phyloP scores from a whole-genome alignment of 805 yeast genomes.

The Candida ascalaphidarum region DNA sequence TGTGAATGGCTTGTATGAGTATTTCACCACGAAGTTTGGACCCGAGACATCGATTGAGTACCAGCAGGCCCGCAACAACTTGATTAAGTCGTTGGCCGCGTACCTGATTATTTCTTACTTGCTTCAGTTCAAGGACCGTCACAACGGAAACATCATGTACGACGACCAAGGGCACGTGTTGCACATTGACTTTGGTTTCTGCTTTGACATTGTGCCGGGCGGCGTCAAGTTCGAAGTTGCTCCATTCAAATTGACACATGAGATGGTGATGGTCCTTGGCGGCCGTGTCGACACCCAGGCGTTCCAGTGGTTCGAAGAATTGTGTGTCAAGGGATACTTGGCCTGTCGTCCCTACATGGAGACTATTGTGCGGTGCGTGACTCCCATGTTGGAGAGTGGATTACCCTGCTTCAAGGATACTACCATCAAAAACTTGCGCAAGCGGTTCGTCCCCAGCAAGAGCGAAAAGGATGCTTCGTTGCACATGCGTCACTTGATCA shows the following conservation, averaged over 20 bases:
- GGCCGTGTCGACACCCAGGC: conserved; percentile 81
- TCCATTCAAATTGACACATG: conserved; percentile 92
- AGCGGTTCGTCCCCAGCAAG: conserved; percentile 74
- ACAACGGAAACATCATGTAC: conserved; percentile 95
- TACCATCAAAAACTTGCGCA: conserved; percentile 70
- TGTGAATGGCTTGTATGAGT: conserved; percentile 91
- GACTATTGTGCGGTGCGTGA: conserved; percentile 73
- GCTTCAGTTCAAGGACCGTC: conserved; percentile 93
- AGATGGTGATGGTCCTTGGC: conserved; percentile 96
- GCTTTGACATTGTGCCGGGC: conserved; percentile 98
- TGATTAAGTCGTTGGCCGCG: conserved; percentile 90
- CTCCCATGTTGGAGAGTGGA: conserved; percentile 92
- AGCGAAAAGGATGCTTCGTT: conserved; percentile 79
- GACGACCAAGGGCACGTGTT: conserved; percentile 91
- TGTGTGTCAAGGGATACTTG: conserved; percentile 87
- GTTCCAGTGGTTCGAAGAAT: conserved; percentile 87
- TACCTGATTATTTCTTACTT: conserved; percentile 87
- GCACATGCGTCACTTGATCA: conserved; percentile 66
- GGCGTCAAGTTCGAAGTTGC: conserved; percentile 98
- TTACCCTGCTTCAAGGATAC: conserved; percentile 91
- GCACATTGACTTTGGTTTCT: conserved; percentile 97
- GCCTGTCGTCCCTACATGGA: conserved; percentile 86
- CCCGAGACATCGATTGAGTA: conserved; percentile 86
- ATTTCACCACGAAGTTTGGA: conserved; percentile 86
- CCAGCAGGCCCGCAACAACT: conserved; percentile 86